Base-by-base conservation (phyloP, 106 monocot species). In the Acanthochlamys bracteata region DNA sequence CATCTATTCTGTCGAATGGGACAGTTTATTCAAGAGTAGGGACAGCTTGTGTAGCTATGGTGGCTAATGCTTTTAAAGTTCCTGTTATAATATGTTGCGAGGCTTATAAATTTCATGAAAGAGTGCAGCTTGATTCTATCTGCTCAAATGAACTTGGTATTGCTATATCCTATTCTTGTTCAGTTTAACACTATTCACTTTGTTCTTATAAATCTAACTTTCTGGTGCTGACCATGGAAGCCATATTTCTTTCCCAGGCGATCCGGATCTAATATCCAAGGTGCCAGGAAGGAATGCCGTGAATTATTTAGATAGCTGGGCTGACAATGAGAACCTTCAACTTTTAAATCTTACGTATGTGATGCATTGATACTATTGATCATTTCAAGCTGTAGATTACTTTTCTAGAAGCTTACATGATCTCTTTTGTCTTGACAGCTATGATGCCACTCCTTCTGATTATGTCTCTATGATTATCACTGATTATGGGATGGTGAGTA, bases 81-180 rank as follows among this genome's bases (percentile, higher is more conserved):
- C 96, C 96, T 64, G 91, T 98, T 59, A 39, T 98, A 41, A 71
- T 98, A 62, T 98, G 96, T 52, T 98, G 96, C 69, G 91, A 98
- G 81, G 91, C 96, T 55, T 98, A 98, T 77, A 98, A 92, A 56
- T 98, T 98, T 78, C 80, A 98, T 73, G 92, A 92, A 59, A 82
- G 96, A 45, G 91, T 91, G 39, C 96, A 88, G 71, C 88, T 98
- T 66, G 96, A 98, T 83, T 98, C 91, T 39, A 98, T 98, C 64
- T 98, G 96, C 71, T 88, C 83, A 23, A 98, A 91, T 73, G 96
- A 98, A 71, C 82, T 98, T 67, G 96, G 96, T 98, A 84, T 41
- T 63, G 23, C 8, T 74, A 0, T 42, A 25, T 10, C 49, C 20
- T 10, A 20, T 20, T 55, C 10, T 52, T 17, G 41, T 55, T 49